Evolutionary conservation across 1,284 basidiomycete species (phyloP), one percentile per base, ranked within the genome.

Genomic region (Kwoniella shivajii): DNA sequence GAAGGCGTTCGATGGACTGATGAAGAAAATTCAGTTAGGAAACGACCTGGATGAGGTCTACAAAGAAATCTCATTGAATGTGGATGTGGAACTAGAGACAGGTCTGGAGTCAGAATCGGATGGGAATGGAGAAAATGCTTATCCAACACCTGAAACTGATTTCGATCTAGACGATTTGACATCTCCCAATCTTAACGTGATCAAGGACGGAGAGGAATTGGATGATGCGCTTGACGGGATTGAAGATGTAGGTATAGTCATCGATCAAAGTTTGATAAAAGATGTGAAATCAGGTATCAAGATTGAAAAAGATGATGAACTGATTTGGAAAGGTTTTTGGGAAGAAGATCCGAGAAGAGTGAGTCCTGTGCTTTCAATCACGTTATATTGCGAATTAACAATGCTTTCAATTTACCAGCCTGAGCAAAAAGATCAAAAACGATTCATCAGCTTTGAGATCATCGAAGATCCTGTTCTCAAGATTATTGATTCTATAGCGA

Each of bases 281-380:
- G 60, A 59, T 49, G 54, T 47, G 13, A 56, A 52, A 39, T 18
- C 30, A 2, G 44, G 31, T 27, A 22, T 37, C 20, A 54, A 18
- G 39, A n/a, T 13, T 18, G 27, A n/a, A 16, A 33, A 27, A 4
- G 42, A 18, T 20, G 26, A 14, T n/a, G 42, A 34, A 11, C 42
- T 53, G 24, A 24, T 22, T 6, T 64, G 60, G 63, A 57, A 61
- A 33, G 63, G 63, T 6, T 64, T 64, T 34, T 64, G 63, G 63
- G 44, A 42, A 14, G 24, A 14, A 10, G 39, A 49, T 13, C 26
- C 14, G 18, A 14, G 38, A 16, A 14, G 16, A 48, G 33, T 26
- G 26, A 18, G 27, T 44, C n/a, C n/a, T n/a, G n/a, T n/a, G n/a
- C n/a, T n/a, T n/a, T n/a, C n/a, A n/a, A n/a, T n/a, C n/a, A n/a